Evolutionary conservation across 2,329 filamentous ascomycete genomes (phyloP), one percentile per base, ranked within the genome.

Genomic region (Stemphylium lycopersici): DNA sequence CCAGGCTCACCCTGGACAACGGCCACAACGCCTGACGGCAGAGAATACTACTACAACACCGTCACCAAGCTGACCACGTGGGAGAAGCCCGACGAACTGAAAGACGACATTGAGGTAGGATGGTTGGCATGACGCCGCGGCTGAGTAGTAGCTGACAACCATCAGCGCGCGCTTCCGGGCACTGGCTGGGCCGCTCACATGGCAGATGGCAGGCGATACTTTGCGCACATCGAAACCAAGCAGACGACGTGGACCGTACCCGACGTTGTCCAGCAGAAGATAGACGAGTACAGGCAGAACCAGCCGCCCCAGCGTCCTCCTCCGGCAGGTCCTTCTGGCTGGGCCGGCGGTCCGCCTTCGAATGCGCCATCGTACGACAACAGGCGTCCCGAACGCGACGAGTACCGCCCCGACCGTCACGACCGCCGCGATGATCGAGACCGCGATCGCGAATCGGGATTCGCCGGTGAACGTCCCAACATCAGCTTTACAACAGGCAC

Each of bases 191-290:
- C 93, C 70, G 91, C 96, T 89, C 22, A 88, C 37, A 34, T 90
- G 18, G 87, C 92, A 58, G 90, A 91, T 61, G 95, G 93, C 41
- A 87, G 88, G 67, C 91, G 93, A 72, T 99, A 99, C 78, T 99
- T 92, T 67, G 93, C 93, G 76, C 95, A 99, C 76, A 90, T 88
- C 31, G 89, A 96, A 76, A 93, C 90, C 39, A 93, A 93, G 77
- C 85, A 92, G 78, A 98, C 92, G 74, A 91, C 90, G 29, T 99
- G 95, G 95, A 89, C 93, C 69, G 93, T 96, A 84, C 95, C 95
- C 51, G 90, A 91, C 50, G 86, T 80, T 56, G 64, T 74, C 22
- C 61, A 65, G 45, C 92, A 91, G 77, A 92, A 89, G 59, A 93
- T 93, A 78, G 91, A 90, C 71, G 83, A 83, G 65, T 90, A 90